A percentile compares a stretch with the other conserved stretches of the same genome.
Conservation (phyloP, 2,329 filamentous ascomycete genomes). For the Fulvia fulva region DNA sequence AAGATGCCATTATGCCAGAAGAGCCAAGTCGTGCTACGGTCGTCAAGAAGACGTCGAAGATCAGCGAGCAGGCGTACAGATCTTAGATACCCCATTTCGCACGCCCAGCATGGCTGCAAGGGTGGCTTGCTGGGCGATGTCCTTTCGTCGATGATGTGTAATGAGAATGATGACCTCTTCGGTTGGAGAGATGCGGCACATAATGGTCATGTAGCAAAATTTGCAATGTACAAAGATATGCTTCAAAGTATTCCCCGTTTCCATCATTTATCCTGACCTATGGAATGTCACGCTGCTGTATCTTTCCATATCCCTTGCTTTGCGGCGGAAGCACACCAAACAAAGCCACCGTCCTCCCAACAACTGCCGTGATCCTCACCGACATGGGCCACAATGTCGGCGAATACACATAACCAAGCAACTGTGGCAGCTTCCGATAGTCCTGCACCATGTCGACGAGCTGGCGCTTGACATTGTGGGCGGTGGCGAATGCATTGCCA, state of each 20-base stretch:
- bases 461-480: no score
- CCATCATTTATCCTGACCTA: no score
- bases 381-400: no score
- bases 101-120: neutral
- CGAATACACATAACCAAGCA: no score
- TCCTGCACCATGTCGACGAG: no score
- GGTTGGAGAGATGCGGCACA: neutral
- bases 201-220: neutral
- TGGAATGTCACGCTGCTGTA: no score
- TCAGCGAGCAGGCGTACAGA: neutral
- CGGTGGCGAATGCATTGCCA: no score
- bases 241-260: neutral
- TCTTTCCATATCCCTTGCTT: no score
- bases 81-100: neutral
- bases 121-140: neutral
- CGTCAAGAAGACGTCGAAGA: constrained; percentile 3
- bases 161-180: neutral
- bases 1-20: constrained; percentile 5
- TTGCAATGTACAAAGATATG: neutral
- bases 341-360: no score
- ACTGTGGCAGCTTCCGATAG: no score
- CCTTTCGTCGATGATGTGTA: neutral
- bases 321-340: no score
- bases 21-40: neutral
- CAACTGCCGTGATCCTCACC: no score